A percentile compares a stretch with the other conserved stretches of the same genome.
Conservation (phyloP, 139 green algal species). For the Trebouxia sp. region DNA sequence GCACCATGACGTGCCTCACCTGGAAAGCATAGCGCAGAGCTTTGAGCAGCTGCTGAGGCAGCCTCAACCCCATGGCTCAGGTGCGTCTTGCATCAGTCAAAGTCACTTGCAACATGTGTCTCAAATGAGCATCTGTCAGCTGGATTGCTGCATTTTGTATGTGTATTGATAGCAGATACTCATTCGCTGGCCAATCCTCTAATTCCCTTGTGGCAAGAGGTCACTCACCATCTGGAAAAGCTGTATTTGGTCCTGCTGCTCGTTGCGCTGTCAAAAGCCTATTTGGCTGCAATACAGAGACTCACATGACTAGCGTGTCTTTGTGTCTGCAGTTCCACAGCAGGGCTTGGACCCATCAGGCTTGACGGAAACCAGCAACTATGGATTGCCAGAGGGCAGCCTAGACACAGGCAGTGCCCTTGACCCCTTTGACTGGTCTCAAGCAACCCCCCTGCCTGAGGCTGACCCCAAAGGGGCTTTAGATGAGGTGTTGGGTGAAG, state of each 20-base stretch:
- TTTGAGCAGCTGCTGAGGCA: constrained; percentile 25
- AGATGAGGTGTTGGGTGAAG: background rate
- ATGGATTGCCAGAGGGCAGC: background rate
- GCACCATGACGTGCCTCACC: background rate
- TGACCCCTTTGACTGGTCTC: constrained; percentile 4
- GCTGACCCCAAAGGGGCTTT: background rate
- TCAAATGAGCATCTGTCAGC: no score
- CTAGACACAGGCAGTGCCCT: constrained; percentile 7
- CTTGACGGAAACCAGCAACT: constrained; percentile 4
- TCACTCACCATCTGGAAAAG: no score
- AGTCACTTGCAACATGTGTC: no score
- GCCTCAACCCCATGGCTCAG: background rate
- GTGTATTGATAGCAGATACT: background rate
- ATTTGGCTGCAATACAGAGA: no score
- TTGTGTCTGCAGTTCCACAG: background rate
- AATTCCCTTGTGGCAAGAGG: no score
- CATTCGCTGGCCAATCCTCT: no score
- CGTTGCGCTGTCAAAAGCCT: no score
- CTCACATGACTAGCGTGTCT: no score
- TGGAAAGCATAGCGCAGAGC: background rate
- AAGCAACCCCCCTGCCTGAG: background rate
- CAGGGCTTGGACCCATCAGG: constrained; percentile 6
- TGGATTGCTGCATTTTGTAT: background rate
- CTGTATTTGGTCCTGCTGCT: no score
- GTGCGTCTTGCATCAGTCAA: no score